phyloP scores from a whole-genome alignment of 164 flowering plant species.

The Amborella trichopoda region DNA sequence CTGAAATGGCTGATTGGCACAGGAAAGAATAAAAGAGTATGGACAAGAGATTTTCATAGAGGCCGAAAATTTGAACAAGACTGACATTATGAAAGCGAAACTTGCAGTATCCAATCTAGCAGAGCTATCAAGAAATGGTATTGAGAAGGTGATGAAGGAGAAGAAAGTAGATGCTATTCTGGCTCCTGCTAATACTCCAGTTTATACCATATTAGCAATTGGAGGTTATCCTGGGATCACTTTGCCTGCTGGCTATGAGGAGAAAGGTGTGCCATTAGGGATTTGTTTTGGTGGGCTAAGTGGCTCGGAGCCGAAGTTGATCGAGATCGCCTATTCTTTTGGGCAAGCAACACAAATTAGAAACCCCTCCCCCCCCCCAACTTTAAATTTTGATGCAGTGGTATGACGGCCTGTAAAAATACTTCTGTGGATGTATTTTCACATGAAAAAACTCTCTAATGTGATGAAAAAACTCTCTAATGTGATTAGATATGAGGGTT shows the following conservation, averaged over 20 bases:
- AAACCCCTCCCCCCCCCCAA: conserved; percentile 33
- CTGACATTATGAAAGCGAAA: conserved; percentile 13
- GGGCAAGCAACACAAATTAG: conserved; percentile 41
- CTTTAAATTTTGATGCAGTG: too few relatives aligned
- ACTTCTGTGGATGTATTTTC: too few relatives aligned
- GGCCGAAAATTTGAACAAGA: conserved; percentile 23
- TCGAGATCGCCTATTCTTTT: conserved; percentile 41
- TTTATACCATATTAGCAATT: conserved; percentile 19
- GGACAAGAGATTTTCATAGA: conserved; percentile 18
- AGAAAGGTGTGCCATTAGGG: conserved; percentile 32
- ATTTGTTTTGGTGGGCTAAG: conserved; percentile 34
- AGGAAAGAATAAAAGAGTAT: conserved; percentile 24
- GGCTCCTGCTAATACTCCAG: conserved; percentile 14
- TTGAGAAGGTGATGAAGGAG: conserved; percentile 28
- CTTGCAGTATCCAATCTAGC: conserved; percentile 13
- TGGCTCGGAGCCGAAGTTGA: conserved; percentile 33
- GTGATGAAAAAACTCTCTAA: too few relatives aligned
- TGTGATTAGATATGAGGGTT: too few relatives aligned
- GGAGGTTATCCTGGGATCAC: conserved; percentile 44
- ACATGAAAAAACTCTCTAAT: too few relatives aligned
- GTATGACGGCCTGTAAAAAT: too few relatives aligned
- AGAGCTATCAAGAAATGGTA: conserved; percentile 16
- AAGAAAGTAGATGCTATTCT: conserved; percentile 35
- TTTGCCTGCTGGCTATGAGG: conserved; percentile 35
- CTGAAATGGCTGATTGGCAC: conserved; percentile 1